These are phyloP conservation scores for Ceratocystis cubensis DNA, from an alignment of 2,329 filamentous ascomycete genomes.

Conservation along the genomic window DNA sequence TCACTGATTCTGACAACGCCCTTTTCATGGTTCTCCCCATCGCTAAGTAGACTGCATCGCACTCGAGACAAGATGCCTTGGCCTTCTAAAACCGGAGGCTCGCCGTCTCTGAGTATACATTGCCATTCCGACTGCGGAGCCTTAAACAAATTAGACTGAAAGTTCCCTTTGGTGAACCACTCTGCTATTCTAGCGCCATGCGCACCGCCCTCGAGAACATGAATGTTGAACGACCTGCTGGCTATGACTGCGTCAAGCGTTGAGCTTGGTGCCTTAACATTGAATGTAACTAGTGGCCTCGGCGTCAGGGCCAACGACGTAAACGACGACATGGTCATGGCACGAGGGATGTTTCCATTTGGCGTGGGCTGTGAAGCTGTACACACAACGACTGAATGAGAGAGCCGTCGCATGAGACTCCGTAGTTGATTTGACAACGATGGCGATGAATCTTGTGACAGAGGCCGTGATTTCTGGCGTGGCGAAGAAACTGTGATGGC, in stretches of 20 bases:
- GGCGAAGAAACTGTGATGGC: background rate
- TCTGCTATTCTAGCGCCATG: constrained; percentile 39
- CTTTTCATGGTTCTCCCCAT: constrained; percentile 26
- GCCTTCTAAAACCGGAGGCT: constrained; percentile 35
- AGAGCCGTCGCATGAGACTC: constrained; percentile 41
- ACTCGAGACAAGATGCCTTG: constrained; percentile 42
- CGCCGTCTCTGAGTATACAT: constrained; percentile 5
- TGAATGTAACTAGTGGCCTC: constrained; percentile 39
- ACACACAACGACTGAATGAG: constrained; percentile 44
- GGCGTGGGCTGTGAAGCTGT: constrained; percentile 32
- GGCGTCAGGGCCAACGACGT: constrained; percentile 43
- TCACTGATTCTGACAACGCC: constrained; percentile 39
- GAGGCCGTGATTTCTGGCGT: background rate
- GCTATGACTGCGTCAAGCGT: constrained; percentile 40
- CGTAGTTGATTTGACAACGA: constrained; percentile 36
- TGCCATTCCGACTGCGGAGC: constrained; percentile 21
- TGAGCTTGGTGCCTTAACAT: constrained; percentile 43
- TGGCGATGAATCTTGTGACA: background rate
- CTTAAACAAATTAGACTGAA: constrained; percentile 30
- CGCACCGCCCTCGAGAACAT: constrained; percentile 38
- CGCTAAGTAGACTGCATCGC: constrained; percentile 32
- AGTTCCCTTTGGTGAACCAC: constrained; percentile 40
- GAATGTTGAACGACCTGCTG: constrained; percentile 40
- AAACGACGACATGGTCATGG: constrained; percentile 49
- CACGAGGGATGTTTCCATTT: constrained; percentile 29